phyloP scores from a whole-genome alignment of 108 stramenopile genomes.

The Stephanodiscus minutulus region DNA sequence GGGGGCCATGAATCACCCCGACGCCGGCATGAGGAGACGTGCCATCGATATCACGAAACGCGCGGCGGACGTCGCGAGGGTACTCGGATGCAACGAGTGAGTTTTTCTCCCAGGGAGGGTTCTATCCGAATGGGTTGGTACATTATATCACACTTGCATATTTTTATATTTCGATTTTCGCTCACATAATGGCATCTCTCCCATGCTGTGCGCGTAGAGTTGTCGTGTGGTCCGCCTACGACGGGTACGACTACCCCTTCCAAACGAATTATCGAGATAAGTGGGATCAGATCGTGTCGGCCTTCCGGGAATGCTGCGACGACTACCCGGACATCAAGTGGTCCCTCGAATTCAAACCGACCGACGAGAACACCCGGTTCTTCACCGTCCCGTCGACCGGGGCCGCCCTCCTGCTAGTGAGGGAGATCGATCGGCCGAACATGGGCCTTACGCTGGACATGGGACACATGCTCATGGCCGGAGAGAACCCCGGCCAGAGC shows the following conservation, averaged over 20 bases:
- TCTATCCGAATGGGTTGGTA: not conserved
- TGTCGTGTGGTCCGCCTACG: constrained; percentile 86
- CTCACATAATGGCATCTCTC: not conserved
- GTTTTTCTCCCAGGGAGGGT: not conserved
- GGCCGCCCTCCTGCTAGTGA: constrained; percentile 70
- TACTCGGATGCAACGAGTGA: constrained; percentile 64
- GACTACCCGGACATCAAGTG: constrained; percentile 79
- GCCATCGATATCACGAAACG: constrained; percentile 78
- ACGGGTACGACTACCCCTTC: constrained; percentile 90
- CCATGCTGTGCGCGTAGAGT: constrained; percentile 34
- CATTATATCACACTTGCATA: not conserved
- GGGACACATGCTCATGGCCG: constrained; percentile 88
- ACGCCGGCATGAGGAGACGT: constrained; percentile 55
- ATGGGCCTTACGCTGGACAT: constrained; percentile 89
- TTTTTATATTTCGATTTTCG: not conserved
- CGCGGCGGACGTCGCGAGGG: constrained; percentile 62
- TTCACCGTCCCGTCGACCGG: constrained; percentile 89
- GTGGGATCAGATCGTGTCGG: constrained; percentile 75
- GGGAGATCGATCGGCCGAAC: constrained; percentile 77
- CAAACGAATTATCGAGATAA: constrained; percentile 78
- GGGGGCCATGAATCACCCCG: constrained; percentile 86
- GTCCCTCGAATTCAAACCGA: constrained; percentile 87
- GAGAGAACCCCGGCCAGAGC: constrained; percentile 84
- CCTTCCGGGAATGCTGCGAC: constrained; percentile 84
- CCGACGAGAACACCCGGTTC: constrained; percentile 88